Percentiles rank a stretch among this genome's conserved stretches.
phyloP scores from a whole-genome alignment of 192 early-diverging fungal species.

The Chytriomyces sp. region DNA sequence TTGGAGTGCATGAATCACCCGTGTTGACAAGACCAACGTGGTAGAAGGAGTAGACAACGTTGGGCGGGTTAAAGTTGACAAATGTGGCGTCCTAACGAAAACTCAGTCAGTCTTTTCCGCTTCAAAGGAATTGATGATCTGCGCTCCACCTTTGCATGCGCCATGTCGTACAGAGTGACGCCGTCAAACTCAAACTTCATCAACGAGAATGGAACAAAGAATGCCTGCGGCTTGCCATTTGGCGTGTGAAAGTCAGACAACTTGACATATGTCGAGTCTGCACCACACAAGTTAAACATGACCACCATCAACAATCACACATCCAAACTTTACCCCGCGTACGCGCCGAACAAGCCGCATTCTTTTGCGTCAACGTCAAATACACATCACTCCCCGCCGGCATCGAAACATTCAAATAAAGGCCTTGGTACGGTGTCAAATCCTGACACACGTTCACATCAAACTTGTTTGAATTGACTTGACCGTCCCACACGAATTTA shows the following conservation, averaged over 20 bases:
- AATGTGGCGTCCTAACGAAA: slow-evolving; percentile 20
- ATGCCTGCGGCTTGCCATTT: slow-evolving; percentile 5
- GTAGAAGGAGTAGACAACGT: slow-evolving; percentile 19
- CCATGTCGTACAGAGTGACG: slow-evolving; percentile 4
- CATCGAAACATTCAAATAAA: slow-evolving; percentile 36
- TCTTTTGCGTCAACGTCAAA: slow-evolving; percentile 33
- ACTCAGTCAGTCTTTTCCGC: too few species aligned
- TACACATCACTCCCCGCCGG: slow-evolving; percentile 31
- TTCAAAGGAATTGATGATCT: too few species aligned
- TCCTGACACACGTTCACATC: slow-evolving; percentile 20
- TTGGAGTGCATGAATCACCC: slow-evolving; percentile 1
- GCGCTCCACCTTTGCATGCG: slow-evolving; percentile 10
- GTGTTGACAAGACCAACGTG: slow-evolving; percentile 24
- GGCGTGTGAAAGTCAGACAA: slow-evolving; percentile 23
- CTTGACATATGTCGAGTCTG: slow-evolving; percentile 19
- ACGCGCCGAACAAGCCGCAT: slow-evolving; percentile 14
- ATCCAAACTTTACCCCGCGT: slow-evolving; percentile 9
- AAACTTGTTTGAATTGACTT: slow-evolving; percentile 3
- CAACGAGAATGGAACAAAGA: slow-evolving; percentile 14
- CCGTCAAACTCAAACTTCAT: slow-evolving; percentile 24
- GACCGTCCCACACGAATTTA: slow-evolving; percentile 34
- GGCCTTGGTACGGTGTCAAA: slow-evolving; percentile 25
- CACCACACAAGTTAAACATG: too few species aligned
- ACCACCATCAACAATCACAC: too few species aligned
- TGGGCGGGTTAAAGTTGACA: slow-evolving; percentile 28